Evolutionary conservation across 2,329 filamentous ascomycete genomes (phyloP).

Genomic region (Aspergillus aculeatus): DNA sequence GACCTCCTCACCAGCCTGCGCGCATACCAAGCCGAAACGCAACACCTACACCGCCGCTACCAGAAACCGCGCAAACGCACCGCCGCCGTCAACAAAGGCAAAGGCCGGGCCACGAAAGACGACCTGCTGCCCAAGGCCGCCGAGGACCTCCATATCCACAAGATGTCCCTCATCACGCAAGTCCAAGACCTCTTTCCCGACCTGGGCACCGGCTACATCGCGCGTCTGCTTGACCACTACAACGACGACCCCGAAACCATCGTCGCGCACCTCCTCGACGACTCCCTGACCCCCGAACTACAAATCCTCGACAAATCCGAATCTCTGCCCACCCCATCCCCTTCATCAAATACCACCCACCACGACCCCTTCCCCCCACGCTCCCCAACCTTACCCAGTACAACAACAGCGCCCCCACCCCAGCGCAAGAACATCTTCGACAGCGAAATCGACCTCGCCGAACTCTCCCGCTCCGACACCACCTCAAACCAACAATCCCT

Average conservation of each 20-base stretch:
- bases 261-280: constrained; percentile 77
- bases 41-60: constrained; percentile 41
- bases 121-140: constrained; percentile 22
- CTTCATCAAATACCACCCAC: constrained; percentile 48
- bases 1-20: constrained; percentile 41
- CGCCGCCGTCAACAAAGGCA: constrained; percentile 39
- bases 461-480: constrained; percentile 58
- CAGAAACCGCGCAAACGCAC: constrained; percentile 38
- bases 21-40: constrained; percentile 40
- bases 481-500: constrained; percentile 39
- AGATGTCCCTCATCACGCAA: constrained; percentile 79
- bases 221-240: constrained; percentile 77
- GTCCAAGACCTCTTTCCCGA: constrained; percentile 94
- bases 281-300: constrained; percentile 69
- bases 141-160: constrained; percentile 68
- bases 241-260: constrained; percentile 73
- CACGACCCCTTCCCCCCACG: constrained; percentile 58
- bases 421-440: constrained; percentile 71
- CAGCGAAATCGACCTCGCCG: constrained; percentile 70
- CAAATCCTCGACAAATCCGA: constrained; percentile 63
- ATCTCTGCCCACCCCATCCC: constrained; percentile 40
- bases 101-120: constrained; percentile 32
- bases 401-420: constrained; percentile 31
- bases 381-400: constrained; percentile 26
- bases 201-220: constrained; percentile 77